Evolutionary conservation across 352 stramenopile genomes (phyloP).

Genomic region (Globisporangium takayamanum): DNA sequence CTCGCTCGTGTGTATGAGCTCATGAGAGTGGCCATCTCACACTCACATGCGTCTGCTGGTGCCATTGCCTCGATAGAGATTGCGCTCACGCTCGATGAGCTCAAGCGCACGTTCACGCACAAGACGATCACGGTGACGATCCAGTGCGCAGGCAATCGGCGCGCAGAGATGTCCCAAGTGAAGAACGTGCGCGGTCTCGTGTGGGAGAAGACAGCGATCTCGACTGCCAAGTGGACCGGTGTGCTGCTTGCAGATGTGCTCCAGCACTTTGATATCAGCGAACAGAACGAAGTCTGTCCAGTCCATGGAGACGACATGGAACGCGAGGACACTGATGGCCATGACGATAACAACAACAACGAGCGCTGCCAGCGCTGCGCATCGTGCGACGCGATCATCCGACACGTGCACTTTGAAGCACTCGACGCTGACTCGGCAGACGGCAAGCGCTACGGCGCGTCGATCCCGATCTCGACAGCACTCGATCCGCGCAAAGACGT

Average conservation of each 20-base stretch:
- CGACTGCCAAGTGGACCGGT: conserved; percentile 88
- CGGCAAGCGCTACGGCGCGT: conserved; percentile 45
- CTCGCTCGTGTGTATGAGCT: neutral
- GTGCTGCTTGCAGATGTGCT: conserved; percentile 88
- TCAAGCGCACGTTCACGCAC: conserved; percentile 81
- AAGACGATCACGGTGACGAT: conserved; percentile 81
- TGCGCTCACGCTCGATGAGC: conserved; percentile 71
- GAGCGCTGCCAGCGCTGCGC: conserved; percentile 1
- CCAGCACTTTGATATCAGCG: conserved; percentile 46
- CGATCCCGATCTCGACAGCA: conserved; percentile 85
- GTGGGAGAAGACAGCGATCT: conserved; percentile 63
- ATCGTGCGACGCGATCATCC: conserved; percentile 19
- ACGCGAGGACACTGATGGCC: conserved; percentile 20
- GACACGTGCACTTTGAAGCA: conserved; percentile 47
- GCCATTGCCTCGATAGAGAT: conserved; percentile 7
- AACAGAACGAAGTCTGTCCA: conserved; percentile 24
- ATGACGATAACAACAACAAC: conserved; percentile 21
- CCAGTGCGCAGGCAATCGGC: conserved; percentile 91
- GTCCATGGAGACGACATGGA: conserved; percentile 35
- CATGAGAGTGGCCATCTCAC: neutral
- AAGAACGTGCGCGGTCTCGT: conserved; percentile 30
- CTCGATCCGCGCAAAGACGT: conserved; percentile 84
- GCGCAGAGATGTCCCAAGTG: conserved; percentile 67
- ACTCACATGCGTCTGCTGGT: neutral
- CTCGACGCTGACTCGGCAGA: conserved; percentile 43